phyloP scores from a whole-genome alignment of 495 filamentous ascomycete genomes.

The Penicillium atrosanguineum region DNA sequence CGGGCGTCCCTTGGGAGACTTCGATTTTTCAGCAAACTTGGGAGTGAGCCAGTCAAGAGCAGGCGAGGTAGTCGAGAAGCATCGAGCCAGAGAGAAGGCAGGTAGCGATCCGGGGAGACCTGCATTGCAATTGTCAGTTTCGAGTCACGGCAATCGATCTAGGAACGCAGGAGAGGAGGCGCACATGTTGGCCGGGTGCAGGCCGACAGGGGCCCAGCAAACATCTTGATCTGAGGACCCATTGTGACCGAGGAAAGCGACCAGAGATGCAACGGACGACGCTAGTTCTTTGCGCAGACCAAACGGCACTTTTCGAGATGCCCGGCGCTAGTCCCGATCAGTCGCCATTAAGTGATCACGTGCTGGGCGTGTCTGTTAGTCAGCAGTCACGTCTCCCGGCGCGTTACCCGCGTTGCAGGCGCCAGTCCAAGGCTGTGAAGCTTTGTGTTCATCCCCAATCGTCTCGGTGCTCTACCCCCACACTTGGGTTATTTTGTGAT shows the following conservation, averaged over 20 bases:
- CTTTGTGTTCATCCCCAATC: conserved; percentile 4
- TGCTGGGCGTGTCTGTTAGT: conserved; percentile 30
- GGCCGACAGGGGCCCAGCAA: conserved; percentile 37
- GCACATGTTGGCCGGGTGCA: conserved; percentile 37
- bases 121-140: conserved; percentile 26
- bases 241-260: conserved; percentile 26
- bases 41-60: conserved; percentile 77
- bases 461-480: not conserved
- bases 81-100: conserved; percentile 43
- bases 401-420: conserved; percentile 21
- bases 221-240: conserved; percentile 39
- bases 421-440: conserved; percentile 4
- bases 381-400: conserved; percentile 39
- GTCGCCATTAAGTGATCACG: conserved; percentile 24
- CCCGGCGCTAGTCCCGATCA: conserved; percentile 26
- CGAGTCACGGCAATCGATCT: conserved; percentile 3
- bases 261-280: conserved; percentile 12
- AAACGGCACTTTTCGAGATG: conserved; percentile 31
- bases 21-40: conserved; percentile 67
- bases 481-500: not conserved
- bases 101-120: conserved; percentile 32
- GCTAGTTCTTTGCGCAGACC: conserved; percentile 13
- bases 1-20: conserved; percentile 87
- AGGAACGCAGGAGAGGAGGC: conserved; percentile 4
- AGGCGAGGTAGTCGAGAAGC: conserved; percentile 71